Evolutionary conservation across 176 grass and related monocot species (phyloP).

Genomic region (Oryza coarctata): DNA sequence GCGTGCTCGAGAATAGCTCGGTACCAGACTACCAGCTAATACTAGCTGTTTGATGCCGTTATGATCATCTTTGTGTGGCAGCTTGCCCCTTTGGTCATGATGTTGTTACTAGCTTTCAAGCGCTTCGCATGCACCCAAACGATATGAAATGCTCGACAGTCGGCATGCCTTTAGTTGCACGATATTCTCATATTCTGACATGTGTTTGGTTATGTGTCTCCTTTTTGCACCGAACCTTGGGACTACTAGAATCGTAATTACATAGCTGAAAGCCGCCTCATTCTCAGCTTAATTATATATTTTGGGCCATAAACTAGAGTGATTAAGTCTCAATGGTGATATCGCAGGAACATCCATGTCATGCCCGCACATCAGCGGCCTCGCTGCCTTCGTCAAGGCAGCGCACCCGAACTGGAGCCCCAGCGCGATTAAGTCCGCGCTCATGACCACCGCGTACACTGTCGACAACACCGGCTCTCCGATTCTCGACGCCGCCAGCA

Average conservation of each 20-base stretch:
- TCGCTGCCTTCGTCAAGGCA: constrained; percentile 72
- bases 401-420: constrained; percentile 92
- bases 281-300: not conserved
- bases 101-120: constrained; percentile 11
- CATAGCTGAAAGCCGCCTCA: not conserved
- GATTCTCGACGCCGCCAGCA: constrained; percentile 58
- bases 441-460: constrained; percentile 91
- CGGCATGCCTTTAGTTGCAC: not conserved
- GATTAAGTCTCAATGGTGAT: not conserved
- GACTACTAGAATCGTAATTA: not conserved
- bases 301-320: not conserved
- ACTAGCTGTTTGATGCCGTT: not conserved
- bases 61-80: not conserved
- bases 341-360: constrained; percentile 90
- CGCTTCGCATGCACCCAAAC: constrained; percentile 24
- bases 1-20: constrained; percentile 2
- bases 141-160: constrained; percentile 20
- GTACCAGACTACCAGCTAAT: not conserved
- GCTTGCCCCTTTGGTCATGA: constrained; percentile 28
- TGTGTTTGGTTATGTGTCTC: not conserved
- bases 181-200: not conserved
- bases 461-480: constrained; percentile 63
- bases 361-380: constrained; percentile 87
- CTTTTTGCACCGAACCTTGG: not conserved
- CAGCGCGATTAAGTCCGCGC: constrained; percentile 80